These are phyloP conservation scores for Dipodascus geniculatus DNA, from an alignment of 805 yeast species.

Conservation along the genomic window DNA sequence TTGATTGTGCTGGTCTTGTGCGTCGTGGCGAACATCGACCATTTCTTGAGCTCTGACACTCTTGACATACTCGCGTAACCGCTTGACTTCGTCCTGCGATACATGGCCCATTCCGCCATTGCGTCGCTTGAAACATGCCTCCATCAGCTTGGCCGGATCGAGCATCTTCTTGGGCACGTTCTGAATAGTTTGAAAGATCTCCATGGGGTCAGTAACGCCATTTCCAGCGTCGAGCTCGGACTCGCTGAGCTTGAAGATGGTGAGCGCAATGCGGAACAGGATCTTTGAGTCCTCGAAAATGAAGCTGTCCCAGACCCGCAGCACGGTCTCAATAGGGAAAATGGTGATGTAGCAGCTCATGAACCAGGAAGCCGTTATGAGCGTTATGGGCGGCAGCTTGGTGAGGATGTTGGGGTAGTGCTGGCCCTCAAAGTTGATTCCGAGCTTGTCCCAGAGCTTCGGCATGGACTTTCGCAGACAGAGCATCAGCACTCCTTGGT, in stretches of 20 bases:
- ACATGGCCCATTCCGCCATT: constrained; percentile 58
- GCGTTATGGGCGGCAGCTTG: constrained; percentile 80
- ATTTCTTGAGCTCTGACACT: not conserved
- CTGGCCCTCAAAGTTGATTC: constrained; percentile 31
- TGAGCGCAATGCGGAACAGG: constrained; percentile 68
- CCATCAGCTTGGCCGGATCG: constrained; percentile 51
- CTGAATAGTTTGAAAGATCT: constrained; percentile 75
- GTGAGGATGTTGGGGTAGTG: constrained; percentile 30
- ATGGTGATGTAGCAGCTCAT: constrained; percentile 93
- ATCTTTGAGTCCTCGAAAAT: constrained; percentile 88
- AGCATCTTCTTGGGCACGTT: constrained; percentile 64
- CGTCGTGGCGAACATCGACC: no score
- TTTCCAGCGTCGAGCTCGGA: constrained; percentile 35
- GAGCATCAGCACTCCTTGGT: constrained; percentile 88
- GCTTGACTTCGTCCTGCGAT: constrained; percentile 70
- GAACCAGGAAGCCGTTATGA: constrained; percentile 95
- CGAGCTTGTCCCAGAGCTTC: constrained; percentile 54
- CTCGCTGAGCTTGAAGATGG: constrained; percentile 67
- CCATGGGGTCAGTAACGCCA: constrained; percentile 34
- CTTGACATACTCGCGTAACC: constrained; percentile 65
- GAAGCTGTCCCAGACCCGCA: constrained; percentile 89
- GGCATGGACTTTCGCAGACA: constrained; percentile 80
- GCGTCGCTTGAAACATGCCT: constrained; percentile 61
- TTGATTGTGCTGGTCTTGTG: not conserved
- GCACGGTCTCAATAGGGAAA: constrained; percentile 76